Base-by-base conservation (phyloP, 768 basidiomycete genomes). In the Neoboletus brunneissimus region DNA sequence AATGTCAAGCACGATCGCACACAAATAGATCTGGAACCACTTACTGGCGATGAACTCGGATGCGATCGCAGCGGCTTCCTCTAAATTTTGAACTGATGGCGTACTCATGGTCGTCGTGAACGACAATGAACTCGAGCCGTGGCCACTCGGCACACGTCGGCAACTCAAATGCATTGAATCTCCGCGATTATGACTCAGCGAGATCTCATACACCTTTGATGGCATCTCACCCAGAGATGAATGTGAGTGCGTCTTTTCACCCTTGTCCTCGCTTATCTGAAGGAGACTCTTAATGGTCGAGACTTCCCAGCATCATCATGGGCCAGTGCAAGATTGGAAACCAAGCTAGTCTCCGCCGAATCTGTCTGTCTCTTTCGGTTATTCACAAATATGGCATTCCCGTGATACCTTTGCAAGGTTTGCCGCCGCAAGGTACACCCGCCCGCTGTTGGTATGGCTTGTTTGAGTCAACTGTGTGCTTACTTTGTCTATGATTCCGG, bases 41-140 rank as follows among this genome's bases (percentile, higher is more conserved):
- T 65, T 44, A 80, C 80, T 79, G 10, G 73, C 71, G 15, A 81
- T 76, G 60, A 76, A 81, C 57, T 81, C 80, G 22, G 79, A 73
- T 23, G 81, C 77, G 42, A 82, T 74, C 16, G 70, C 61, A 6
- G 79, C 79, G 15, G 81, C 80, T 49, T 81, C 80, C 63, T 81
- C 80, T 58, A 80, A 67, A 54, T 72, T 76, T 37, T 72, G 71
- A 31, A 72, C 65, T 0, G 72, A 72, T 2, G 71, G 70, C 0
- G 68, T 67, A 41, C 62, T 72, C 72, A 73, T 72, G 54, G 49
- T 62, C 48, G 41, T 3, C 16, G 56, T 51, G 38, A 45, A 34
- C 22, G 42, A 52, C 53, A 45, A 48, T 12, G 29, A 15, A 29
- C 35, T 40, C 45, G 40, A 22, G n/a, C 12, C 8, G 4, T 13